Evolutionary conservation across 768 basidiomycete genomes (phyloP).

Genomic region (Boletales sp.): DNA sequence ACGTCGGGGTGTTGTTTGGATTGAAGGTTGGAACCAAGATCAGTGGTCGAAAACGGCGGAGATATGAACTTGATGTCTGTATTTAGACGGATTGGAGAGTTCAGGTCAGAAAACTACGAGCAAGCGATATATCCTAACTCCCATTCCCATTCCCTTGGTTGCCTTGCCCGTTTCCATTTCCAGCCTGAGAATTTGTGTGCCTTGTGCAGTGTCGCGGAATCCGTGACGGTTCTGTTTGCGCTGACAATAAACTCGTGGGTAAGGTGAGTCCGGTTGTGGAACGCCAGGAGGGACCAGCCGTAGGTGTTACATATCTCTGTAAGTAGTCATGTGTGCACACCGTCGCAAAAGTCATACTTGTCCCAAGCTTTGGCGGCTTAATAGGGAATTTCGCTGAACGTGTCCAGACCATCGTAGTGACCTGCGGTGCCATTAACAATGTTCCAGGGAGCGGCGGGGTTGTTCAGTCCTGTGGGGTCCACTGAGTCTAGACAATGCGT

Average conservation of each 20-base stretch:
- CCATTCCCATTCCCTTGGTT: conserved; percentile 29
- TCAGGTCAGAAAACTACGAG: too few species aligned
- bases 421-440: conserved; percentile 27
- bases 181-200: conserved; percentile 13
- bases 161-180: too few species aligned
- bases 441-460: conserved; percentile 24
- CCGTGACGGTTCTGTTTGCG: conserved; percentile 25
- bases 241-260: conserved; percentile 29
- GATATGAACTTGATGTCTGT: too few species aligned
- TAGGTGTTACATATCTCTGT: conserved; percentile 9
- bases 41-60: conserved; percentile 43
- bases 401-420: conserved; percentile 27
- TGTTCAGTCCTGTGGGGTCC: conserved; percentile 23
- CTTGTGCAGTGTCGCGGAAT: conserved; percentile 24
- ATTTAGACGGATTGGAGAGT: conserved; percentile 70
- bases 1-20: conserved; percentile 98
- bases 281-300: conserved; percentile 27
- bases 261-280: conserved; percentile 28
- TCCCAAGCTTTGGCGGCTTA: conserved; percentile 8
- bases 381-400: neutral
- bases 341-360: conserved; percentile 7
- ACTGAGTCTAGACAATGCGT: conserved; percentile 4
- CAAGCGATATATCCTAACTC: too few species aligned
- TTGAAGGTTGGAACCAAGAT: conserved; percentile 70
- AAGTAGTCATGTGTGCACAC: too few species aligned